Evolutionary conservation across 2,329 filamentous ascomycete genomes (phyloP).

Genomic region (Venturia aucupariae): DNA sequence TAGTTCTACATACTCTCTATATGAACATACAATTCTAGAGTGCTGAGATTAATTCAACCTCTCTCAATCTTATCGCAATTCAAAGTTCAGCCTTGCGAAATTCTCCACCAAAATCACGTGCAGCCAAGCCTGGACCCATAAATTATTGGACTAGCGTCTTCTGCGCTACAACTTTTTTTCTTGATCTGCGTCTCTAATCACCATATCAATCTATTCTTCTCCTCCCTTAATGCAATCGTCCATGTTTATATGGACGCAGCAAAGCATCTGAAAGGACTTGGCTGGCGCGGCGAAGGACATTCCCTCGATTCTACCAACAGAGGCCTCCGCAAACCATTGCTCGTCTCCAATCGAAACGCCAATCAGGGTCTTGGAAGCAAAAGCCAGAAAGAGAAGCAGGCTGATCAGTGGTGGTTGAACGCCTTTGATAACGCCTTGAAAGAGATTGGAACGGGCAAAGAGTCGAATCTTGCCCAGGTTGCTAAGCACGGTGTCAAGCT

Average conservation of each 20-base stretch:
- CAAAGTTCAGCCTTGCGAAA: background rate
- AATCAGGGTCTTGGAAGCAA: constrained; percentile 74
- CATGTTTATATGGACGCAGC: constrained; percentile 64
- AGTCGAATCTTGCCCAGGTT: constrained; percentile 41
- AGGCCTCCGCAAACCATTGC: constrained; percentile 73
- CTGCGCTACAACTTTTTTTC: background rate
- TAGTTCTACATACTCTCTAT: too few relatives aligned
- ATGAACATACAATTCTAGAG: too few relatives aligned
- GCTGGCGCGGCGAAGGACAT: constrained; percentile 84
- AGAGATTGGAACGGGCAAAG: constrained; percentile 56
- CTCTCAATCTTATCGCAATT: too few relatives aligned
- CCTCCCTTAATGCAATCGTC: background rate
- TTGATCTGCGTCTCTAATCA: background rate
- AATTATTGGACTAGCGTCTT: background rate
- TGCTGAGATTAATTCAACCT: too few relatives aligned
- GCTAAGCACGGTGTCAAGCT: constrained; percentile 37
- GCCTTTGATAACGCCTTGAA: constrained; percentile 88
- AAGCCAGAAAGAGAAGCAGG: constrained; percentile 40
- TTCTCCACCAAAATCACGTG: background rate
- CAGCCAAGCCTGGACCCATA: background rate
- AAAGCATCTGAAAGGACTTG: constrained; percentile 73
- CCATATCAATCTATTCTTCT: background rate
- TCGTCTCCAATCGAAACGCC: constrained; percentile 74
- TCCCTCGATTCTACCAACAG: constrained; percentile 70
- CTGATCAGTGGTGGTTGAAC: constrained; percentile 94